phyloP scores from a whole-genome alignment of 441 rosid genomes.

The Viola pubescens region DNA sequence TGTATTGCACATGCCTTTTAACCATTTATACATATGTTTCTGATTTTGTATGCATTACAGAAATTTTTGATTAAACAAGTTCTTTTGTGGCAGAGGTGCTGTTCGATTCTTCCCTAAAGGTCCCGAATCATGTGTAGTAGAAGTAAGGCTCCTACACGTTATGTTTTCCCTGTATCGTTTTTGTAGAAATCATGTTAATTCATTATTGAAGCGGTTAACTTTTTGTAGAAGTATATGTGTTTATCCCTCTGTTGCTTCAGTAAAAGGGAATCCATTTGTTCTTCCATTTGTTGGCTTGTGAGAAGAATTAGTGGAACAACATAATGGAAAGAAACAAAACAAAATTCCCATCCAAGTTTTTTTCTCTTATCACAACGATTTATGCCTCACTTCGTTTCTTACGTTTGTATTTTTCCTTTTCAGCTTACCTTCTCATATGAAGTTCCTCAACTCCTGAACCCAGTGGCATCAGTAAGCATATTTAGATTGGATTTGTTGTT shows the following conservation, averaged over 20 bases:
- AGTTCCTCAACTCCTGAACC: slow-evolving; percentile 68
- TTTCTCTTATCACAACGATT: not conserved
- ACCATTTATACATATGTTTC: not conserved
- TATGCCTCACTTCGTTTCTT: slow-evolving; percentile 1
- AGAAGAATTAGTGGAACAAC: not conserved
- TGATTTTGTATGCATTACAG: not conserved
- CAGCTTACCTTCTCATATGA: slow-evolving; percentile 93
- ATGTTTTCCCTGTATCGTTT: not conserved
- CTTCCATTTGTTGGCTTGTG: not conserved
- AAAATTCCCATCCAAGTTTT: too few species aligned
- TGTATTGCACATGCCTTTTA: not conserved
- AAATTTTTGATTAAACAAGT: slow-evolving; percentile 16
- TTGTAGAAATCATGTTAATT: slow-evolving; percentile 9
- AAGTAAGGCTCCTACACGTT: slow-evolving; percentile 39
- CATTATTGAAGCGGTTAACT: not conserved
- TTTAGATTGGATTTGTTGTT: slow-evolving; percentile 5
- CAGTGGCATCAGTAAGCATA: slow-evolving; percentile 68
- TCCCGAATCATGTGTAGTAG: slow-evolving; percentile 63
- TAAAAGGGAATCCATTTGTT: not conserved
- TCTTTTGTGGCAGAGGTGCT: slow-evolving; percentile 58
- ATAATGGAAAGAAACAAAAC: not conserved
- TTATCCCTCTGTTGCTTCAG: not conserved
- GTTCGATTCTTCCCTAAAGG: slow-evolving; percentile 85
- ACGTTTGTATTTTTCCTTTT: slow-evolving; percentile 15
- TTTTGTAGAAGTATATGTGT: not conserved